These are phyloP conservation scores for Colletotrichum coccodes DNA, from an alignment of 2,329 filamentous ascomycete species.

Conservation along the genomic window DNA sequence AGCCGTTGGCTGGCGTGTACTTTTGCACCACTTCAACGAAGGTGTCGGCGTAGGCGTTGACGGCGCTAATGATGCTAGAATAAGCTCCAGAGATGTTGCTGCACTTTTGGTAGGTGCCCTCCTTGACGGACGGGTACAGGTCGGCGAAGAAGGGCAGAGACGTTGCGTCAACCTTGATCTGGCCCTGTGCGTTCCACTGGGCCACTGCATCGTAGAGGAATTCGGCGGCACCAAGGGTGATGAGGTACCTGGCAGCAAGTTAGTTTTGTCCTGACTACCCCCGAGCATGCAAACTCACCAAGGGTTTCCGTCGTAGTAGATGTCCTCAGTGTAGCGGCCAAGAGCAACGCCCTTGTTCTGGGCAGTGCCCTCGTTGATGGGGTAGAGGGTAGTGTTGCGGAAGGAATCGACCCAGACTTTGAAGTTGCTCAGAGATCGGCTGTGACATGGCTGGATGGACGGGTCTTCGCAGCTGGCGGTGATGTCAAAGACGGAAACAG, in stretches of 20 bases:
- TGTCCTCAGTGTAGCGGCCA: slow-evolving; percentile 61
- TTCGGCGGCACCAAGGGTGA: slow-evolving; percentile 66
- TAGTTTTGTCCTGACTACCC: not conserved
- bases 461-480: slow-evolving; percentile 59
- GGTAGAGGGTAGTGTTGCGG: slow-evolving; percentile 56
- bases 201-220: slow-evolving; percentile 67
- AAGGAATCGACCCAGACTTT: slow-evolving; percentile 67
- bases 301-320: slow-evolving; percentile 66
- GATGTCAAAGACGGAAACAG: slow-evolving; percentile 61
- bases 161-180: slow-evolving; percentile 58
- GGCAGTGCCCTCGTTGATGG: slow-evolving; percentile 60
- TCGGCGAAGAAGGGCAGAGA: slow-evolving; percentile 67
- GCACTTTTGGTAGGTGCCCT: slow-evolving; percentile 56
- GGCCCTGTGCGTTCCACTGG: slow-evolving; percentile 59
- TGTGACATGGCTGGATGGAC: slow-evolving; percentile 67
- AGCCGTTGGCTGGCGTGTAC: slow-evolving; percentile 59
- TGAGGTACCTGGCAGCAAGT: slow-evolving; percentile 49
- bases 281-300: slow-evolving; percentile 47
- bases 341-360: slow-evolving; percentile 54
- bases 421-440: slow-evolving; percentile 62
- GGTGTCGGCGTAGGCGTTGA: slow-evolving; percentile 64
- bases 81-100: slow-evolving; percentile 46
- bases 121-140: slow-evolving; percentile 56
- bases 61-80: slow-evolving; percentile 54
- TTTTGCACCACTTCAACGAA: slow-evolving; percentile 58